Conservation (phyloP, 192 early-diverging fungal species). For the Allomyces macrogynus region DNA sequence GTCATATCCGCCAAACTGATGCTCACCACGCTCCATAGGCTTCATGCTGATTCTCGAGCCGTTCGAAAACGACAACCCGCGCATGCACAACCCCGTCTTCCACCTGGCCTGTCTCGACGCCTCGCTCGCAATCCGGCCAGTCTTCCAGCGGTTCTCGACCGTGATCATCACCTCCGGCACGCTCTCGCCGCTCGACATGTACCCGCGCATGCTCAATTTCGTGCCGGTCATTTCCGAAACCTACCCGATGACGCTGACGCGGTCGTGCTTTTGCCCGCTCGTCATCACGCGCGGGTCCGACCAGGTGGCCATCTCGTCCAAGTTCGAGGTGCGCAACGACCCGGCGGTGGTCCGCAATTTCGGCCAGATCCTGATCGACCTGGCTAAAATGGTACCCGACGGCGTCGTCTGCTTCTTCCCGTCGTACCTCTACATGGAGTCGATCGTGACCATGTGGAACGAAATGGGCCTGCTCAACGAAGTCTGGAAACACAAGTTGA, state of each 20-base stretch:
- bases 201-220: slow-evolving; percentile 86
- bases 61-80: slow-evolving; percentile 79
- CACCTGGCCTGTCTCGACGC: slow-evolving; percentile 92
- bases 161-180: slow-evolving; percentile 99
- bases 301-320: slow-evolving; percentile 92
- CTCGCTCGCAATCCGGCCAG: slow-evolving; percentile 82
- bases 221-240: slow-evolving; percentile 67
- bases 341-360: slow-evolving; percentile 97
- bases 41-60: slow-evolving; percentile 94
- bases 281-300: slow-evolving; percentile 93
- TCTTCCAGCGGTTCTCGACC: slow-evolving; percentile 89
- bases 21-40: slow-evolving; percentile 23
- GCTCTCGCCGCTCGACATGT: slow-evolving; percentile 95
- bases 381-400: slow-evolving; percentile 81
- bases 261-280: slow-evolving; percentile 90
- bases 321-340: slow-evolving; percentile 97
- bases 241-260: slow-evolving; percentile 88
- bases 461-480: slow-evolving; percentile 89
- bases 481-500: slow-evolving; percentile 87
- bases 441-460: slow-evolving; percentile 95
- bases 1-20: too few species aligned
- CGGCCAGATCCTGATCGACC: slow-evolving; percentile 89
- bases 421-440: slow-evolving; percentile 96
- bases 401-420: slow-evolving; percentile 98
- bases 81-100: slow-evolving; percentile 83